Evolutionary conservation across 192 early-diverging fungal species (phyloP).

Genomic region (Pilaira anomala): DNA sequence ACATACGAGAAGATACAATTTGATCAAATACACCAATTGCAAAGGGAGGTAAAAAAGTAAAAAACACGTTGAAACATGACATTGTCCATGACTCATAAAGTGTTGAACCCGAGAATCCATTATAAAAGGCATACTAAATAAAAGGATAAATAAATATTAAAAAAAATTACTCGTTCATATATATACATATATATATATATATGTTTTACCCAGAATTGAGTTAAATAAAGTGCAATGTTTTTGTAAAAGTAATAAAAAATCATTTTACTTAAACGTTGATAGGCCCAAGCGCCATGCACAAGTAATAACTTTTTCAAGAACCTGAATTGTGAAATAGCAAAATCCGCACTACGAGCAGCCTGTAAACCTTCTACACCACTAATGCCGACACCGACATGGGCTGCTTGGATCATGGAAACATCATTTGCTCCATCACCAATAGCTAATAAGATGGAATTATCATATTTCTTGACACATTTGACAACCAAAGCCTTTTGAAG

Average conservation of each 20-base stretch:
- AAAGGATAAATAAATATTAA: not conserved
- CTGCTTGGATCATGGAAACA: constrained; percentile 98
- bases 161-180: no score
- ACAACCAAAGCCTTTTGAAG: constrained; percentile 98
- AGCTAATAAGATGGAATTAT: constrained; percentile 84
- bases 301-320: constrained; percentile 91
- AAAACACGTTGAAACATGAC: constrained; percentile 89
- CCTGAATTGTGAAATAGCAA: constrained; percentile 95
- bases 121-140: constrained; percentile 73
- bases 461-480: constrained; percentile 91
- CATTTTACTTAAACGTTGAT: constrained; percentile 91
- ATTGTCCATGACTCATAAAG: constrained; percentile 98
- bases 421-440: constrained; percentile 99
- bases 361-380: constrained; percentile 95
- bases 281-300: constrained; percentile 97
- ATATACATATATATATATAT: not conserved
- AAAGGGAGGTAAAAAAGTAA: constrained; percentile 92
- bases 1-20: constrained; percentile 84
- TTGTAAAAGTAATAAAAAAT: constrained; percentile 99
- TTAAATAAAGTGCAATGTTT: constrained; percentile 96
- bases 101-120: constrained; percentile 95
- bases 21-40: constrained; percentile 97
- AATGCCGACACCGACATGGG: constrained; percentile 97
- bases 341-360: constrained; percentile 94
- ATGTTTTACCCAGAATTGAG: constrained; percentile 84